These are phyloP conservation scores for Pseudoneurospora amorphoporcata DNA, from an alignment of 495 filamentous ascomycete genomes.

Conservation along the genomic window DNA sequence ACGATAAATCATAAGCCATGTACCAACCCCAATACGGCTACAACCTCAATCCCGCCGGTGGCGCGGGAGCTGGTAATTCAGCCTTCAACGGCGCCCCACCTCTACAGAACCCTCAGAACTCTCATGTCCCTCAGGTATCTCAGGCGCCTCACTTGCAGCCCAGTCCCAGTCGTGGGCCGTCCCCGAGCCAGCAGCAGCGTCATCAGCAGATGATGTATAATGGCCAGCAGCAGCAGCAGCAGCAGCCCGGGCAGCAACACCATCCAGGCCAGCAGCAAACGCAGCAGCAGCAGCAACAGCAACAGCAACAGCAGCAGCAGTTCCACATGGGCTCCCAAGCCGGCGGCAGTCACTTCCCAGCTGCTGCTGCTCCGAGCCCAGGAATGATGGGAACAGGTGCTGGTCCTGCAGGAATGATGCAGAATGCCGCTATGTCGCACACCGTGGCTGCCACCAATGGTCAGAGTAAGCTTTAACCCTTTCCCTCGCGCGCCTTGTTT, in stretches of 20 bases:
- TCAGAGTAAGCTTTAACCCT: conserved; percentile 32
- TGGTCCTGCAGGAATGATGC: conserved; percentile 43
- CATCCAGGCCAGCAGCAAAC: conserved; percentile 12
- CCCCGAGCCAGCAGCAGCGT: conserved; percentile 30
- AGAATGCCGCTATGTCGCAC: conserved; percentile 41
- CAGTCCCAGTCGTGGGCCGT: conserved; percentile 14
- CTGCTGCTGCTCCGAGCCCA: conserved; percentile 26
- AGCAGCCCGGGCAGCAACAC: conserved; percentile 22
- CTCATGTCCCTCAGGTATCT: not conserved
- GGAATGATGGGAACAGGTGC: conserved; percentile 35
- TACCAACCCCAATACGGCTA: conserved; percentile 40
- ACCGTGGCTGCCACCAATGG: conserved; percentile 35
- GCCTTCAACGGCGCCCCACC: conserved; percentile 40
- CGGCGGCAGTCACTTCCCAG: conserved; percentile 25
- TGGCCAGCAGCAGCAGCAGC: conserved; percentile 20
- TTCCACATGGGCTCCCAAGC: conserved; percentile 36
- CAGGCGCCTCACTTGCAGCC: conserved; percentile 30
- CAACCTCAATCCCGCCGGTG: conserved; percentile 26
- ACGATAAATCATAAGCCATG: conserved; percentile 28
- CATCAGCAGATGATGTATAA: conserved; percentile 35
- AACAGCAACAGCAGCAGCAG: conserved; percentile 27
- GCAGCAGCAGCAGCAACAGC: conserved; percentile 14
- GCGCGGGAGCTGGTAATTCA: conserved; percentile 20
- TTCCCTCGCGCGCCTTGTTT: conserved; percentile 11
- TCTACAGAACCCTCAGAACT: conserved; percentile 26